Evolutionary conservation across 2,329 filamentous ascomycete genomes (phyloP), one percentile per base, ranked within the genome.

Genomic region (Claviceps humidiphila): DNA sequence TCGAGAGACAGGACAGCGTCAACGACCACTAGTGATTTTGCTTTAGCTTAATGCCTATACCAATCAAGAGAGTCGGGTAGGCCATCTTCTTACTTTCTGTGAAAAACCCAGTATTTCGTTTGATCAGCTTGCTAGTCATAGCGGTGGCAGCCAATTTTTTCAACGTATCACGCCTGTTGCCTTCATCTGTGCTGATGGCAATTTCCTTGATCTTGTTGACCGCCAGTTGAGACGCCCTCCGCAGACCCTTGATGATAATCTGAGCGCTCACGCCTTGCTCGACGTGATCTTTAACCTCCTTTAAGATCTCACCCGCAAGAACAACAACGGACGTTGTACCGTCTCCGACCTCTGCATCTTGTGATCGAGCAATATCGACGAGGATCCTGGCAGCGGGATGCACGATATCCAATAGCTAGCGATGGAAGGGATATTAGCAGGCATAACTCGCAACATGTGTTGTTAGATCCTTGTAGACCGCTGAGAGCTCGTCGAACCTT

Each of bases 171-270:
- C 87, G 82, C 71, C 85, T 86, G 71, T 87, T 91, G 54, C 77
- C 80, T 67, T 95, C 89, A 60, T 82, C 80, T 52, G 89, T 90
- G 71, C 83, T 83, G 59, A 97, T 81, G 47, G 90, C 86, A 68
- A 98, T 95, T 74, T 98, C 93, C 79, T 94, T 95, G 69, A 98
- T 85, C 78, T 96, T 97, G 78, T 97, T 97, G 68, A 97, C 89
- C 17, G 93, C 91, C 81, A 97, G 87, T 59, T 78, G 74, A 49
- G 85, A 88, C 9, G 91, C 88, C 73, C 85, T 88, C 72, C 93
- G 81, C 67, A 98, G 74, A 55, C 89, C 91, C 78, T 97, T 98
- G 71, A 97, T 88, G 69, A 98, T 96, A 57, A 89, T 89, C 77
- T 97, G 93, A 66, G 90, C 87, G 78, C 90, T 96, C 63, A 97